Percentiles rank a stretch among this genome's conserved stretches.
Evolutionary conservation across 148 eudicot species (phyloP).

Genomic region (Amaranthus hypochondriacus): DNA sequence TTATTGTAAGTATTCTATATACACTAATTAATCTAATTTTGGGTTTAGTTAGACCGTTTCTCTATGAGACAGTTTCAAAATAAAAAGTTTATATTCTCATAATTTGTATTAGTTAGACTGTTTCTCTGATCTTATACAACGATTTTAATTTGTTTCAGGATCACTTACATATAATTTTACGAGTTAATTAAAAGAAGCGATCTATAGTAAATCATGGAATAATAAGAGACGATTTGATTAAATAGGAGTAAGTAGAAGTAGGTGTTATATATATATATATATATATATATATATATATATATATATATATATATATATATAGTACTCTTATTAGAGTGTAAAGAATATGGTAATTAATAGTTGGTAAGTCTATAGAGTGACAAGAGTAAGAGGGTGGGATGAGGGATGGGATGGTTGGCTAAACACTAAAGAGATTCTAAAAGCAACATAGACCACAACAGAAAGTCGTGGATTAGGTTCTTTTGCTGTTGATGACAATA

Average conservation of each 20-base stretch:
- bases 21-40: conserved; percentile 8
- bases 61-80: too few relatives aligned
- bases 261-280: too few relatives aligned
- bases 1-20: not conserved
- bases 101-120: too few relatives aligned
- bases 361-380: not conserved
- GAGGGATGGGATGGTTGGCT: conserved; percentile 11
- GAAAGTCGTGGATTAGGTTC: conserved; percentile 30
- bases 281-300: too few relatives aligned
- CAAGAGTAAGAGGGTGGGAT: conserved; percentile 5
- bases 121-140: too few relatives aligned
- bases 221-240: too few relatives aligned
- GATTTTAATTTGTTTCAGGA: too few relatives aligned
- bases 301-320: too few relatives aligned
- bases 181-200: too few relatives aligned
- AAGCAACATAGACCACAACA: conserved; percentile 21
- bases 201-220: too few relatives aligned
- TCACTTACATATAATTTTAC: too few relatives aligned
- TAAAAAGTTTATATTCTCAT: too few relatives aligned
- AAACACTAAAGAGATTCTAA: not conserved
- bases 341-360: not conserved
- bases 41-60: not conserved
- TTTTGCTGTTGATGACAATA: conserved; percentile 15
- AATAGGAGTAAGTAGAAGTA: not conserved
- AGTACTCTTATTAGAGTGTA: not conserved